Base-by-base conservation (phyloP, 257 asterid genomes). In the Capsicum pubescens region DNA sequence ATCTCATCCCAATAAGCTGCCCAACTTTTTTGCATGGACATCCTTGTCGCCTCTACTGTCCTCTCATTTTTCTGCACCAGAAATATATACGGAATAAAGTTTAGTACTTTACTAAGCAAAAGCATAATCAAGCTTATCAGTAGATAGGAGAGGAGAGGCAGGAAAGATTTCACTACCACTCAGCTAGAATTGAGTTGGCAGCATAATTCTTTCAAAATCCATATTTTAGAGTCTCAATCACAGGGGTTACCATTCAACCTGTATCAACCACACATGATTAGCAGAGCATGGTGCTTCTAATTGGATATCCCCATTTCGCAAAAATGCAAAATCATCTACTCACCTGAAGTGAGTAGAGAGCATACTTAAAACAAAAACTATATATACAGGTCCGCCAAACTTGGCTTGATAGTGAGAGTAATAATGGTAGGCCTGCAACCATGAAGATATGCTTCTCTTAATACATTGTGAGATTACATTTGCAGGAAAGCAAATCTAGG, bases 371-470 rank as follows among this genome's bases (percentile, higher is more conserved):
- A 32, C 13, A 57, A 66, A 11, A 55, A 54, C 15, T 11, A 4
- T 15, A 39, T 9, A 78, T 58, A 46, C 46, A 42, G 21, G 55
- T 17, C 58, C 46, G 35, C 42, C 42, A 67, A 26, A 77, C 86
- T 67, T 39, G 44, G 78, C 84, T 77, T 79, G 71, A 84, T 61
- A 50, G 77, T 21, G 83, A 35, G 76, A 46, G 55, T 39, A 10
- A 46, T 84, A 66, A 16, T 26, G 50, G 32, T 56, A 79, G 7
- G 71, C 50, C 42, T 48, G 79, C 39, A 56, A 74, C 82, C 50
- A 86, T 80, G 85, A 87, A 66, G 81, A 21, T 59, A 79, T 16
- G 68, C 69, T 59, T 44, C 70, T 48, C 19, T 70, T 39, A 82
- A 83, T 59, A 57, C 57, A 78, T 78, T 32, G 60, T 50, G 60